A percentile compares a stretch with the other conserved stretches of the same genome.
These are phyloP conservation scores for Aquilaria agallochum DNA, from an alignment of 441 rosid species.

Conservation along the genomic window DNA sequence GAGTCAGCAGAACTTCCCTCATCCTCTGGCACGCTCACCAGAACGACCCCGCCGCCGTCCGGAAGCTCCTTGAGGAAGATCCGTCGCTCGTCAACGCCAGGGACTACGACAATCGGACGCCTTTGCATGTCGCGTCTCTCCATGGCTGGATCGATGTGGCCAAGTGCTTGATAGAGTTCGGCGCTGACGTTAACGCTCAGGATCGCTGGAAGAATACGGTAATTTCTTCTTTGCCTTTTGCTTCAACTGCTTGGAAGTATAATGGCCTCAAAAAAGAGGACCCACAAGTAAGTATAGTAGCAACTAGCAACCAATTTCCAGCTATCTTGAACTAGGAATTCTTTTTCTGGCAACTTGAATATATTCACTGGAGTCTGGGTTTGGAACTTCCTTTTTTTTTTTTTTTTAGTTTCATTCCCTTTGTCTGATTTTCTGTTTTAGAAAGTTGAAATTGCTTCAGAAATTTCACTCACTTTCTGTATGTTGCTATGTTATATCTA, in stretches of 20 bases:
- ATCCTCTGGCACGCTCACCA: conserved; percentile 99
- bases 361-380: not conserved
- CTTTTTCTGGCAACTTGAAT: not conserved
- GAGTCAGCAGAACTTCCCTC: conserved; percentile 94
- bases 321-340: not conserved
- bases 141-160: conserved; percentile 96
- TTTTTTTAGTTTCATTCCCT: no score
- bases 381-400: no score
- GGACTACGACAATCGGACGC: conserved; percentile 93
- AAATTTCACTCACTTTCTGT: no score
- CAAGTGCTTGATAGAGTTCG: conserved; percentile 70
- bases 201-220: conserved; percentile 99
- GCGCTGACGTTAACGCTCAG: conserved; percentile 98
- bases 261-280: no score
- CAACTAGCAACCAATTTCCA: no score
- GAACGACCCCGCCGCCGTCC: conserved; percentile 81
- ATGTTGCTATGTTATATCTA: no score
- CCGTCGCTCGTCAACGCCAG: conserved; percentile 76
- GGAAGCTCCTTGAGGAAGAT: conserved; percentile 93
- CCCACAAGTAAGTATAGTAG: no score
- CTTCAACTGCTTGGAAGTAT: not conserved
- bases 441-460: no score
- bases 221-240: not conserved
- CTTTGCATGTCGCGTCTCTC: conserved; percentile 93
- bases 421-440: no score